Percentiles rank a stretch among this genome's conserved stretches.
Evolutionary conservation across 2,329 filamentous ascomycete species (phyloP).

Genomic region (Knufia petricola): DNA sequence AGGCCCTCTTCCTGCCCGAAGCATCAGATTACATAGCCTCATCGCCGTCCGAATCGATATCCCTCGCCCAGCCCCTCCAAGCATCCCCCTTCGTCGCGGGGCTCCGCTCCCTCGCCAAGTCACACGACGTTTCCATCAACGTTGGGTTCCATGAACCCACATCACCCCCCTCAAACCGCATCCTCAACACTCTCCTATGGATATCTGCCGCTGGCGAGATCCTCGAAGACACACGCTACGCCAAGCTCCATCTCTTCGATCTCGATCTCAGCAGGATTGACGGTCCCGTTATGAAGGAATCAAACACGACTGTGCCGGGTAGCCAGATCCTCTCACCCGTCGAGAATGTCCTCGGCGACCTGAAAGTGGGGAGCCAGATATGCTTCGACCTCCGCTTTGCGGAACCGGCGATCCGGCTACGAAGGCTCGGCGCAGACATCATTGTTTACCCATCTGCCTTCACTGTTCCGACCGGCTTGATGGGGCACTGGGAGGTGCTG

Average conservation of each 20-base stretch:
- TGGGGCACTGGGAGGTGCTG: conserved; percentile 70
- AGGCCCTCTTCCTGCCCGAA: conserved; percentile 85
- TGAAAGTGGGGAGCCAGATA: conserved; percentile 68
- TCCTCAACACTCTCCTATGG: conserved; percentile 59
- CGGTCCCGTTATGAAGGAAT: conserved; percentile 53
- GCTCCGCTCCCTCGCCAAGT: conserved; percentile 57
- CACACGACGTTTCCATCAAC: conserved; percentile 60
- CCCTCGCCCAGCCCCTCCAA: conserved; percentile 57
- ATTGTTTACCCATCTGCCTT: conserved; percentile 86
- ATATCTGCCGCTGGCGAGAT: conserved; percentile 53
- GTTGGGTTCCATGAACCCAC: conserved; percentile 78
- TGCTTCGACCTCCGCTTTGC: conserved; percentile 89
- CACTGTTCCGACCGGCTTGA: conserved; percentile 71
- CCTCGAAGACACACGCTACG: conserved; percentile 50
- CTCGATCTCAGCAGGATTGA: conserved; percentile 43
- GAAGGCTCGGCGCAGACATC: conserved; percentile 59
- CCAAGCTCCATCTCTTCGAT: conserved; percentile 89
- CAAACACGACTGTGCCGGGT: conserved; percentile 60
- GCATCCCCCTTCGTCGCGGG: conserved; percentile 66
- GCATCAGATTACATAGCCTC: conserved; percentile 79
- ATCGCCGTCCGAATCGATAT: conserved; percentile 56
- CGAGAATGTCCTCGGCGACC: conserved; percentile 60
- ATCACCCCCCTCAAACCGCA: conserved; percentile 37
- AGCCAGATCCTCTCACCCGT: conserved; percentile 56
- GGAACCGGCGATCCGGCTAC: conserved; percentile 60